Base-by-base conservation (phyloP, 495 filamentous ascomycete genomes). In the Daldinia decipiens region DNA sequence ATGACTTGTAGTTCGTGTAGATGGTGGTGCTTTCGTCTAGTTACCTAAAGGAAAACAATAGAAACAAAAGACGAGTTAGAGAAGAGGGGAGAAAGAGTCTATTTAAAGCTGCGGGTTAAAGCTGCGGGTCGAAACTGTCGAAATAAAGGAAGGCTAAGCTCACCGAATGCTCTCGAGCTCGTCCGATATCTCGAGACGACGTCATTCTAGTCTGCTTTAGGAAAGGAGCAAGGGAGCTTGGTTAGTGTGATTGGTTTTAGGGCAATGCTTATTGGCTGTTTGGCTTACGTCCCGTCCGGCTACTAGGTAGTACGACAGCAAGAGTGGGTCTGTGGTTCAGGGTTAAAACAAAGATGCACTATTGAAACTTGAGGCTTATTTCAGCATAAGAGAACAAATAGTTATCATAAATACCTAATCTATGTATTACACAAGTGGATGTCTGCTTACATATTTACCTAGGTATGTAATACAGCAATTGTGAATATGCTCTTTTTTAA, bases 151-250 rank as follows among this genome's bases (percentile, higher is more conserved):
- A 55, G n/a, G 43, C 57, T 65, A 58, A 64, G 34, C n/a, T 39
- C 63, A 36, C 19, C 40, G 38, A 31, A 39, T n/a, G 27, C 36
- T 39, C 55, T 39, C 6, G 15, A 43, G 36, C 51, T 40, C 27
- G 38, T 40, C 45, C 58, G 36, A 32, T 31, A 24, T 24, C 36
- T 12, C 56, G 21, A 13, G 24, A 38, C 31, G 31, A 73, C 65
- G 70, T 73, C 70, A 72, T 68, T 31, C 56, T 72, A 65, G 8
- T 17, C 70, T n/a, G 45, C n/a, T 68, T 65, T 61, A 47, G 70
- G 65, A 65, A 68, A 65, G 12, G 51, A 73, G 65, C 56, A 65
- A 38, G 47, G 65, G 34, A 61, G 55, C n/a, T 59, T 61, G 43
- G 26, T 32, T 13, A 58, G 53, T 31, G 34, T 65, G 70, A 68